Evolutionary conservation across 345 rosid genomes (phyloP).

Genomic region (Hevea brasiliensis): DNA sequence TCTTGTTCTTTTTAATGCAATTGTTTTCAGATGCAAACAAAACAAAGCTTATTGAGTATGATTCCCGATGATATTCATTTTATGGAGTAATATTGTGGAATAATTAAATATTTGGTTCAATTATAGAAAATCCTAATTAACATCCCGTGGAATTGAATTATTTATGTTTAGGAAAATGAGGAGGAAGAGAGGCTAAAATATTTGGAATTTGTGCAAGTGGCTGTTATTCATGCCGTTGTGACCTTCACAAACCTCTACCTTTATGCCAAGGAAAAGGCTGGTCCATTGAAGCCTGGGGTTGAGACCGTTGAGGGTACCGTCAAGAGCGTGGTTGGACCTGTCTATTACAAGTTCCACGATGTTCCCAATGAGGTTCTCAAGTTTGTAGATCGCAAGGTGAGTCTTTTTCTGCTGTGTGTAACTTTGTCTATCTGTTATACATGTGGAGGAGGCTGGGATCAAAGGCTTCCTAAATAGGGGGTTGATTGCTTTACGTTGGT

Average conservation of each 20-base stretch:
- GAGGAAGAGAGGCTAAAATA: conserved; percentile 65
- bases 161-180: conserved; percentile 7
- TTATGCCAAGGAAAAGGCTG: conserved; percentile 73
- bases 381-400: conserved; percentile 78
- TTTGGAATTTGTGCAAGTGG: conserved; percentile 78
- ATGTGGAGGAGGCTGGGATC: background rate
- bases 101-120: too few relatives aligned
- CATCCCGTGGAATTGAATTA: background rate
- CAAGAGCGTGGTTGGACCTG: conserved; percentile 75
- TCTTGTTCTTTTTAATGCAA: too few relatives aligned
- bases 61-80: too few relatives aligned
- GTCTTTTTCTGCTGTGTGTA: background rate
- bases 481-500: too few relatives aligned
- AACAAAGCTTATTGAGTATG: too few relatives aligned
- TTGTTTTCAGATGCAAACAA: too few relatives aligned
- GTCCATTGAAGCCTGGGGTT: conserved; percentile 79
- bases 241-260: conserved; percentile 56
- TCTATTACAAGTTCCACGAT: conserved; percentile 62
- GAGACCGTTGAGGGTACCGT: conserved; percentile 83
- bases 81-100: too few relatives aligned
- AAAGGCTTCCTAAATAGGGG: too few relatives aligned
- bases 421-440: background rate
- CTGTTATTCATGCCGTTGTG: conserved; percentile 52
- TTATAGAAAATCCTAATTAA: background rate
- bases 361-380: conserved; percentile 67